Evolutionary conservation across 495 filamentous ascomycete species (phyloP).

Genomic region (Talaromyces nanjingensis): DNA sequence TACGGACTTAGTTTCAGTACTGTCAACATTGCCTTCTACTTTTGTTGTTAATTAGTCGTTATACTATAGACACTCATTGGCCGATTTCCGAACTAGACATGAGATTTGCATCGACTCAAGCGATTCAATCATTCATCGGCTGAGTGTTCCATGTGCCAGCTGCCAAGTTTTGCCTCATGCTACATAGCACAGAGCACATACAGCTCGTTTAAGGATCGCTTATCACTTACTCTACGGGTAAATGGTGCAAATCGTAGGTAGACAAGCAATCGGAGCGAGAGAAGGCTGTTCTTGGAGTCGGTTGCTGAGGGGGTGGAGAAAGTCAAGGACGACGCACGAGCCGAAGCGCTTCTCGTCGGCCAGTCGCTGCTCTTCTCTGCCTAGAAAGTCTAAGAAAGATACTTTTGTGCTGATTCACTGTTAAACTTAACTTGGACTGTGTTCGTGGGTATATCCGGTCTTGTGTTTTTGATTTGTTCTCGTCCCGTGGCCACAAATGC

Average conservation of each 20-base stretch:
- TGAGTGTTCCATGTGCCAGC: background rate
- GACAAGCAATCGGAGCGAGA: background rate
- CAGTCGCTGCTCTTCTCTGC: background rate
- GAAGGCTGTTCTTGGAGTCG: background rate
- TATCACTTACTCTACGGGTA: background rate
- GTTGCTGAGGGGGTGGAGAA: slow-evolving; percentile 3
- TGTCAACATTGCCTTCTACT: background rate
- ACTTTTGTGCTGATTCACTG: background rate
- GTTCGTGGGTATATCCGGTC: background rate
- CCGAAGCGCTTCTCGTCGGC: slow-evolving; percentile 1
- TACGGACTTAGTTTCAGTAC: background rate
- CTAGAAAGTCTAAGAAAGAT: background rate
- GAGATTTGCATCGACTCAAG: background rate
- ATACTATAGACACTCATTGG: background rate
- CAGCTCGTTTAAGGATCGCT: background rate
- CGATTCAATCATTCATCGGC: background rate
- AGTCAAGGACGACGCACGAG: slow-evolving; percentile 2
- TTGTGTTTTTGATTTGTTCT: background rate
- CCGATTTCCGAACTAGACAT: background rate
- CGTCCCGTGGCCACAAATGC: background rate
- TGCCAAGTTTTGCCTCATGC: background rate
- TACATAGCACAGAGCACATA: background rate
- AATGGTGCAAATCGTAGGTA: background rate
- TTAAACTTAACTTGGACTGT: background rate
- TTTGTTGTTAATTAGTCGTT: background rate